Conservation (phyloP, 164 flowering plant species). For the Saururus chinensis region DNA sequence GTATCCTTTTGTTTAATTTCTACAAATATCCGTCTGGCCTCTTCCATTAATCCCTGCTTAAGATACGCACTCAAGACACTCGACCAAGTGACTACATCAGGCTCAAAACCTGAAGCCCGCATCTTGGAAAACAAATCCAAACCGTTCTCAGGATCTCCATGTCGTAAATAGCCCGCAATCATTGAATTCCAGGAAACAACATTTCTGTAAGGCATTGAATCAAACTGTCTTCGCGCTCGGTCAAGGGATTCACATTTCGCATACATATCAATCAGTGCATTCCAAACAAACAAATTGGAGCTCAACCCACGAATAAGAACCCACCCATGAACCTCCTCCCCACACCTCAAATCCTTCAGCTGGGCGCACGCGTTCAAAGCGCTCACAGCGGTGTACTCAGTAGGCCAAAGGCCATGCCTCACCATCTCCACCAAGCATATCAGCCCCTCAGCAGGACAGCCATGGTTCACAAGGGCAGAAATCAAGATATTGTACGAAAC, state of each 20-base stretch:
- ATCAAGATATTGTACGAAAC: conserved; percentile 34
- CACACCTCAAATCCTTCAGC: conserved; percentile 27
- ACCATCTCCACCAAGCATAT: conserved; percentile 27
- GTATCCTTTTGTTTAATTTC: conserved; percentile 28
- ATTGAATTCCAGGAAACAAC: conserved; percentile 29
- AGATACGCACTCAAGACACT: conserved; percentile 36
- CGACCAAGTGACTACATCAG: conserved; percentile 42
- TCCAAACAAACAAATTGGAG: conserved; percentile 12
- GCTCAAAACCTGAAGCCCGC: conserved; percentile 23
- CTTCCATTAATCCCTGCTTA: conserved; percentile 23
- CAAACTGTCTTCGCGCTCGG: conserved; percentile 34
- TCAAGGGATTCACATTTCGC: conserved; percentile 38
- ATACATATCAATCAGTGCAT: no score
- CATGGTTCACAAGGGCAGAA: conserved; percentile 22
- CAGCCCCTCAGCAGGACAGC: conserved; percentile 18
- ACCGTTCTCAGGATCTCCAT: conserved; percentile 27
- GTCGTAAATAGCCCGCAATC: conserved; percentile 36
- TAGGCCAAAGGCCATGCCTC: conserved; percentile 23
- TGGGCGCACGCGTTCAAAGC: conserved; percentile 23
- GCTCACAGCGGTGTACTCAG: conserved; percentile 28
- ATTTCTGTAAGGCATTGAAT: conserved; percentile 21
- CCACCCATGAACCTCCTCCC: conserved; percentile 49
- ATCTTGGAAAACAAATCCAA: conserved; percentile 32
- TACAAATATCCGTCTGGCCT: conserved; percentile 25
- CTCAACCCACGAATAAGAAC: conserved; percentile 15